These are phyloP conservation scores for Lachancea kluyveri DNA, from an alignment of 805 yeast genomes.

Conservation along the genomic window DNA sequence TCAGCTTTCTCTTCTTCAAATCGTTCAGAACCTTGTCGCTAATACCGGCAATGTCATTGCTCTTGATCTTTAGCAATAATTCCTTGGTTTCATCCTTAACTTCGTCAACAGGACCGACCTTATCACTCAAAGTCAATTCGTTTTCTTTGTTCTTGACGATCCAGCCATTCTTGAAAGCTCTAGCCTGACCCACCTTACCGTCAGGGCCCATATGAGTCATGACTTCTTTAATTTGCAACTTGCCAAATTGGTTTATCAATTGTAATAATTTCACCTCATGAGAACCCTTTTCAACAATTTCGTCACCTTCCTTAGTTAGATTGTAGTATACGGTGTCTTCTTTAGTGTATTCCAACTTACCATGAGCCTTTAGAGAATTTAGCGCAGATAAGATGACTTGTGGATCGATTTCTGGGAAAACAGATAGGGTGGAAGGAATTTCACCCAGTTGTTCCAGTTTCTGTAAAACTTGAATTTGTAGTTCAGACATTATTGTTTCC, in stretches of 20 bases:
- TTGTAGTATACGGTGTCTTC: conserved; percentile 72
- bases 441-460: conserved; percentile 55
- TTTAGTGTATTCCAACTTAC: conserved; percentile 68
- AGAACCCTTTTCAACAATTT: conserved; percentile 74
- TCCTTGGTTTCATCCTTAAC: conserved; percentile 57
- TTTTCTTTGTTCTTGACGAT: conserved; percentile 80
- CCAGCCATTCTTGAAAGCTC: conserved; percentile 98
- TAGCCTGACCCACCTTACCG: conserved; percentile 92
- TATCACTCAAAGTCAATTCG: conserved; percentile 48
- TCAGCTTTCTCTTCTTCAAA: conserved; percentile 89
- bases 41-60: conserved; percentile 14
- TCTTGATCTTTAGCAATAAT: conserved; percentile 49
- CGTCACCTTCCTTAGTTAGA: conserved; percentile 76
- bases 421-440: conserved; percentile 61
- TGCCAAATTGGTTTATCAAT: conserved; percentile 68
- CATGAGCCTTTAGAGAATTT: conserved; percentile 77
- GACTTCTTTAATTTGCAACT: conserved; percentile 74
- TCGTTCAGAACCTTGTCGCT: conserved; percentile 70
- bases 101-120: conserved; percentile 39
- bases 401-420: conserved; percentile 61
- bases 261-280: conserved; percentile 83
- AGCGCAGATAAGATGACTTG: conserved; percentile 74
- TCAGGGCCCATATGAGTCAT: conserved; percentile 65
- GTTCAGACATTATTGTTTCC: conserved; percentile 58
- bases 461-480: conserved; percentile 58